Conservation (phyloP, 805 yeast species). For the Metschnikowia henanensis region DNA sequence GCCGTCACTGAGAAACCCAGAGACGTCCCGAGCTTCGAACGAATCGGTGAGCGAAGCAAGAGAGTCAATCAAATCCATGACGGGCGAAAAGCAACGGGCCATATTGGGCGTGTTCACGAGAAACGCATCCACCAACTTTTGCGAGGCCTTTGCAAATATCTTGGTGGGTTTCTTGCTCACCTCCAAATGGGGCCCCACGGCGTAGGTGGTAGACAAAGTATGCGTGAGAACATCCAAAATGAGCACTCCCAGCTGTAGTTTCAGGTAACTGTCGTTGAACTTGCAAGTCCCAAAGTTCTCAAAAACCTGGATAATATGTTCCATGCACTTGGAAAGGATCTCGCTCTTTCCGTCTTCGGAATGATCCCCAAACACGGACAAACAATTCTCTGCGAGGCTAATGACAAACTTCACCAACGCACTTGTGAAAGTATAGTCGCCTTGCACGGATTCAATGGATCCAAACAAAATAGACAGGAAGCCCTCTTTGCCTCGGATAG, state of each 20-base stretch:
- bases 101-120: conserved; percentile 51
- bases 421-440: conserved; percentile 64
- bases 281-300: conserved; percentile 76
- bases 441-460: conserved; percentile 67
- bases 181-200: conserved; percentile 45
- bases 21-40: conserved; percentile 42
- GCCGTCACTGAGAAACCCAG: conserved; percentile 47
- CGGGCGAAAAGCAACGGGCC: conserved; percentile 53
- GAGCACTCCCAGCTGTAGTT: conserved; percentile 57
- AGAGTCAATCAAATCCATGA: conserved; percentile 49
- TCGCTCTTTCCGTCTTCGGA: conserved; percentile 44
- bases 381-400: conserved; percentile 51
- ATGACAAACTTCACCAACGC: conserved; percentile 56
- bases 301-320: conserved; percentile 63
- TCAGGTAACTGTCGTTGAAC: conserved; percentile 55
- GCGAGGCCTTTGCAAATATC: conserved; percentile 52
- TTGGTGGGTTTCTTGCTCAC: conserved; percentile 40
- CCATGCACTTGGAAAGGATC: conserved; percentile 53
- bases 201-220: conserved; percentile 54
- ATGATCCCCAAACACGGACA: conserved; percentile 36
- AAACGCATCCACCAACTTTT: conserved; percentile 53
- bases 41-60: conserved; percentile 36
- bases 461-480: conserved; percentile 61
- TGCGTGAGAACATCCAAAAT: conserved; percentile 55
- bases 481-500: conserved; percentile 62